These are phyloP conservation scores for Fagopyrum esculentum DNA, from an alignment of 148 eudicot species.

Conservation along the genomic window DNA sequence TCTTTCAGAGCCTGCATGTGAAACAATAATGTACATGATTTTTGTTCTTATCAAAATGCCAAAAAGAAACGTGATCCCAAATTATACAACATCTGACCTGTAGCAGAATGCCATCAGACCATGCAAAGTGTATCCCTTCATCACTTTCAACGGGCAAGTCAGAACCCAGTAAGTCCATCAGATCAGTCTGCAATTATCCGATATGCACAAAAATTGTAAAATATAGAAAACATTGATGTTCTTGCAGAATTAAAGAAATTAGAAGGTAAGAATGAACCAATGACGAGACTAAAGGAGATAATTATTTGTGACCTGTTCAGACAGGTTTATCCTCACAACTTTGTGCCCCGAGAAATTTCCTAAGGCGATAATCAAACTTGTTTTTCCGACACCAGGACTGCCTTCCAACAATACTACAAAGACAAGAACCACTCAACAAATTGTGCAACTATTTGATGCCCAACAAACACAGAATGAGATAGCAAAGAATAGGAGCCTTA, in stretches of 20 bases:
- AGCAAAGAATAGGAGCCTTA: neutral
- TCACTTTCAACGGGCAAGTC: constrained; percentile 94
- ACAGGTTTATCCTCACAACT: constrained; percentile 87
- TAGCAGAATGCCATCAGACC: constrained; percentile 95
- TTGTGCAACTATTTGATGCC: constrained; percentile 4
- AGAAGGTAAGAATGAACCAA: neutral
- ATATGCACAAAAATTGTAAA: neutral
- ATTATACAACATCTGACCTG: constrained; percentile 44
- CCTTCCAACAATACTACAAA: constrained; percentile 85
- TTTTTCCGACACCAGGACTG: constrained; percentile 98
- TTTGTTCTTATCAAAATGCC: neutral
- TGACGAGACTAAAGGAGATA: neutral
- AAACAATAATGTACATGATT: neutral
- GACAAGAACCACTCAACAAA: constrained; percentile 15
- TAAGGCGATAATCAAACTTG: constrained; percentile 76
- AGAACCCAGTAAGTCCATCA: constrained; percentile 97
- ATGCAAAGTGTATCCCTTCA: constrained; percentile 86
- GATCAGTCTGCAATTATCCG: constrained; percentile 56
- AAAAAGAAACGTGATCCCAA: neutral
- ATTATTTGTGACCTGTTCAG: constrained; percentile 78
- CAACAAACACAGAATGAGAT: constrained; percentile 7
- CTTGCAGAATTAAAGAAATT: neutral
- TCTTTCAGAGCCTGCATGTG: constrained; percentile 66
- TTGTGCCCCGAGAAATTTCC: constrained; percentile 85
- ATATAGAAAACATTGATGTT: neutral